phyloP scores from a whole-genome alignment of 2,329 filamentous ascomycete genomes.

The Microascus cirrosus region DNA sequence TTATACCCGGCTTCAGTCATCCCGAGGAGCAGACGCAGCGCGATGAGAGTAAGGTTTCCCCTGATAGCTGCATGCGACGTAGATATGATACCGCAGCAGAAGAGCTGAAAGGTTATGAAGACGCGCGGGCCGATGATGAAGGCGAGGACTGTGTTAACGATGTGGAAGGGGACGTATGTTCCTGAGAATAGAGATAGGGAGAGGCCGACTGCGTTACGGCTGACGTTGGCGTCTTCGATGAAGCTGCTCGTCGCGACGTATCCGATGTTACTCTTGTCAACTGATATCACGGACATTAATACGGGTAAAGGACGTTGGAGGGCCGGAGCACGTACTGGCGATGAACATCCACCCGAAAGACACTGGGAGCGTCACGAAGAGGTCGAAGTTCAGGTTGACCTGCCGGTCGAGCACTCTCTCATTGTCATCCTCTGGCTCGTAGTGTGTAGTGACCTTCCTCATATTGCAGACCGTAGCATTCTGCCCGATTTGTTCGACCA shows the following conservation, averaged over 20 bases:
- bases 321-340: not conserved
- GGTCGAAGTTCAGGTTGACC: not conserved
- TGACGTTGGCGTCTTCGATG: not conserved
- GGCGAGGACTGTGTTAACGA: constrained; percentile 15
- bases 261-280: constrained; percentile 28
- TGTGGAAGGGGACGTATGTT: constrained; percentile 34
- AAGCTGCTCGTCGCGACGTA: constrained; percentile 34
- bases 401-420: not conserved
- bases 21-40: constrained; percentile 33
- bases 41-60: constrained; percentile 28
- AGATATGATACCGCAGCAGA: constrained; percentile 36
- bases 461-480: not conserved
- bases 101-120: constrained; percentile 1
- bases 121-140: constrained; percentile 7
- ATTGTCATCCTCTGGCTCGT: not conserved
- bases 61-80: constrained; percentile 34
- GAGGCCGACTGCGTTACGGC: not conserved
- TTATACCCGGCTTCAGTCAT: constrained; percentile 34
- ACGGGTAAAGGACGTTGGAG: no score
- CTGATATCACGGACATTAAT: not conserved
- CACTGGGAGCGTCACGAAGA: not conserved
- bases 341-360: not conserved
- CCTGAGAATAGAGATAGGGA: constrained; percentile 30
- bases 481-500: not conserved
- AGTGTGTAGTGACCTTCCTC: not conserved